Evolutionary conservation across 192 early-diverging fungal genomes (phyloP).

Genomic region (Oehlia diaphana): DNA sequence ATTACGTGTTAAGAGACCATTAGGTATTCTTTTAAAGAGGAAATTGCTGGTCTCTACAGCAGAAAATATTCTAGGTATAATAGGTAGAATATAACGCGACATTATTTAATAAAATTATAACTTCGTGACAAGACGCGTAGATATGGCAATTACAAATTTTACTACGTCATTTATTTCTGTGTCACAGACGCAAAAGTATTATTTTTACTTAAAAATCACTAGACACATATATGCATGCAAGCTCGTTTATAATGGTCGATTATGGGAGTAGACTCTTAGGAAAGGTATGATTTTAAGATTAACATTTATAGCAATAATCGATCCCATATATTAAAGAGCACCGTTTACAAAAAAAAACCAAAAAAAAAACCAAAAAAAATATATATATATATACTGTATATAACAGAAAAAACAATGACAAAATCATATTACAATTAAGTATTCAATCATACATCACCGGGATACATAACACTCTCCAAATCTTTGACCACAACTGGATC

Average conservation of each 20-base stretch:
- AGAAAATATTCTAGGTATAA: neutral
- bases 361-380: neutral
- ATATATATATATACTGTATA: too few relatives aligned
- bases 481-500: constrained; percentile 19
- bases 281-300: too few relatives aligned
- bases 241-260: too few relatives aligned
- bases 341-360: neutral
- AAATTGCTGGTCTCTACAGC: neutral
- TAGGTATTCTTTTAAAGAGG: neutral
- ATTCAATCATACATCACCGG: constrained; percentile 25
- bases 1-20: neutral
- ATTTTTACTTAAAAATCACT: too few relatives aligned
- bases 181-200: too few relatives aligned
- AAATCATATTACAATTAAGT: neutral
- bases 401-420: too few relatives aligned
- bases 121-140: neutral
- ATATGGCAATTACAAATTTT: too few relatives aligned
- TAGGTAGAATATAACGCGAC: neutral
- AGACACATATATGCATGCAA: too few relatives aligned
- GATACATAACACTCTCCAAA: constrained; percentile 21
- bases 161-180: too few relatives aligned
- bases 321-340: neutral
- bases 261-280: too few relatives aligned
- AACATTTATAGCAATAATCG: neutral
- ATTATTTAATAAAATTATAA: neutral